Conservation (phyloP, 2,329 filamentous ascomycete genomes). For the Sporothrix sp. region DNA sequence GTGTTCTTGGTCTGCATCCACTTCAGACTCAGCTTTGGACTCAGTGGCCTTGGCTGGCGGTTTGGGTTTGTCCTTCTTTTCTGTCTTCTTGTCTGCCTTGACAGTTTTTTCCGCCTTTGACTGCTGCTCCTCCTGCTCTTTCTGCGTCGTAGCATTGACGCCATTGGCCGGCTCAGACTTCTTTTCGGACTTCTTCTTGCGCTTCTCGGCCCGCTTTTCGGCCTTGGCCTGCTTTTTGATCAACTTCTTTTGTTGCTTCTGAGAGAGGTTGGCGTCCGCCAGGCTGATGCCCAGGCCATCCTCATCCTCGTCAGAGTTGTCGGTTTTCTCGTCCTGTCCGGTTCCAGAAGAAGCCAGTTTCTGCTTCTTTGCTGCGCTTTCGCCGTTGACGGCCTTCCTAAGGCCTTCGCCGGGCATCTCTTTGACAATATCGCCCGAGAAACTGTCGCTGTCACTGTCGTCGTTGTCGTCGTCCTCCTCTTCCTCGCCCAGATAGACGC, state of each 20-base stretch:
- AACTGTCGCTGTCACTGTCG: slow-evolving; percentile 24
- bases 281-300: slow-evolving; percentile 17
- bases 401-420: slow-evolving; percentile 57
- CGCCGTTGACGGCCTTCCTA: slow-evolving; percentile 36
- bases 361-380: slow-evolving; percentile 43
- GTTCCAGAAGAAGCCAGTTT: slow-evolving; percentile 20
- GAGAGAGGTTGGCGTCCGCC: slow-evolving; percentile 24
- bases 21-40: slow-evolving; percentile 45
- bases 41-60: slow-evolving; percentile 27
- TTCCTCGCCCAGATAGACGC: slow-evolving; percentile 27
- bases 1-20: slow-evolving; percentile 51
- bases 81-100: slow-evolving; percentile 18
- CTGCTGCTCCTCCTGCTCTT: slow-evolving; percentile 20
- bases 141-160: slow-evolving; percentile 16
- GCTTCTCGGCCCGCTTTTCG: slow-evolving; percentile 41
- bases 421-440: slow-evolving; percentile 43
- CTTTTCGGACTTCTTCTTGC: slow-evolving; percentile 27
- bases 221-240: slow-evolving; percentile 44
- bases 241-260: slow-evolving; percentile 40
- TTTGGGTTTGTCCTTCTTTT: slow-evolving; percentile 6
- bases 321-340: neutral
- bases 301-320: slow-evolving; percentile 18
- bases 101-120: slow-evolving; percentile 27
- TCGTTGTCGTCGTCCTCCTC: slow-evolving; percentile 36
- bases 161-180: neutral